These are phyloP conservation scores for Mucor circinelloides DNA, from an alignment of 371 early-diverging fungal genomes.

Conservation along the genomic window DNA sequence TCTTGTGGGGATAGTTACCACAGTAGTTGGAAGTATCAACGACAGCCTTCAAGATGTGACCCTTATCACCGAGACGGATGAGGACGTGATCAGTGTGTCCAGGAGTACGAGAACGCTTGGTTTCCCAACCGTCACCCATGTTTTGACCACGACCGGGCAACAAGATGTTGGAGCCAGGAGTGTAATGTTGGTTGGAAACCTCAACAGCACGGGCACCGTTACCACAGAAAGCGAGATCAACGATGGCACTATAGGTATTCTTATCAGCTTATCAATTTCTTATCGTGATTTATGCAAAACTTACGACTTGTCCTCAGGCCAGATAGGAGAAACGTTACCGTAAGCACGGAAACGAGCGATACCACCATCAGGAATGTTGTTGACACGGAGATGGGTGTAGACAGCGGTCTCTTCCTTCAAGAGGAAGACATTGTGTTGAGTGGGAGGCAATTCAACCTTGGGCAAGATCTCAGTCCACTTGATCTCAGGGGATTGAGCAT, in stretches of 20 bases:
- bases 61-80: conserved; percentile 76
- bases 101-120: conserved; percentile 69
- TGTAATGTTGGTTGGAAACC: conserved; percentile 81
- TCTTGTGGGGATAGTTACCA: conserved; percentile 86
- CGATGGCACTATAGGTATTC: conserved; percentile 40
- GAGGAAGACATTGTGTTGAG: conserved; percentile 71
- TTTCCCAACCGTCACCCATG: conserved; percentile 83
- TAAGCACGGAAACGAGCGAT: conserved; percentile 86
- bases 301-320: conserved; percentile 56
- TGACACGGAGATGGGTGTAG: conserved; percentile 78
- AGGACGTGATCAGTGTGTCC: conserved; percentile 77
- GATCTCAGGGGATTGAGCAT: conserved; percentile 41
- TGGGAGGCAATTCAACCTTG: conserved; percentile 64
- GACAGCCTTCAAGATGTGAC: conserved; percentile 72
- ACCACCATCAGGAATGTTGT: conserved; percentile 93
- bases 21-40: conserved; percentile 86
- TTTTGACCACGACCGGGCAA: conserved; percentile 75
- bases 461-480: conserved; percentile 80
- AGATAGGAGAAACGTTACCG: conserved; percentile 76
- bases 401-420: conserved; percentile 51
- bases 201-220: conserved; percentile 77
- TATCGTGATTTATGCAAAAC: conserved; percentile 6
- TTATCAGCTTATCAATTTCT: conserved; percentile 2
- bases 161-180: conserved; percentile 75
- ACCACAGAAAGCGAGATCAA: conserved; percentile 79